Evolutionary conservation across 2,329 filamentous ascomycete species (phyloP).

Genomic region (Ophiostoma himal-ulmi): DNA sequence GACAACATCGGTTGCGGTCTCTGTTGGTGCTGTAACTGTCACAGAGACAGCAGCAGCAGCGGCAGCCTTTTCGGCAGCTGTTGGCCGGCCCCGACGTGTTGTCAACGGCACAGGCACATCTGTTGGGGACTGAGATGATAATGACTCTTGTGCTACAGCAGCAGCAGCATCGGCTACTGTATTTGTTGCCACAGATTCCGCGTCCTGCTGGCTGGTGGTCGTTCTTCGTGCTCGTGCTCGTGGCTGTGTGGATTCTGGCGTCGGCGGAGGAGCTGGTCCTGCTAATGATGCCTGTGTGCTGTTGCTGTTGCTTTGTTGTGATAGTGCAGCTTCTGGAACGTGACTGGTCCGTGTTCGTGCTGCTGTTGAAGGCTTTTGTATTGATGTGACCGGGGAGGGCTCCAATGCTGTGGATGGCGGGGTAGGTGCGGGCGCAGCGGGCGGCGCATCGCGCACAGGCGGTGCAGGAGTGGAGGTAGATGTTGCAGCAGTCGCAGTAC

Average conservation of each 20-base stretch:
- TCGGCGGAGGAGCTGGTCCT: slow-evolving; percentile 13
- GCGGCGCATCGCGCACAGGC: neutral
- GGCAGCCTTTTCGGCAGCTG: slow-evolving; percentile 6
- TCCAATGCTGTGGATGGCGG: slow-evolving; percentile 9
- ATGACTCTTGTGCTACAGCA: neutral
- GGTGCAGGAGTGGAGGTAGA: neutral
- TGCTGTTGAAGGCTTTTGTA: neutral
- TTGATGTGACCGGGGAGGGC: neutral
- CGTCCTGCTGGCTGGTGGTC: neutral
- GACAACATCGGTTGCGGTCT: neutral
- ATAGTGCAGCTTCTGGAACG: neutral
- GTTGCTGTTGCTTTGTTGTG: slow-evolving; percentile 9
- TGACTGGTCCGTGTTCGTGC: slow-evolving; percentile 14
- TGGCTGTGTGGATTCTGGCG: slow-evolving; percentile 1
- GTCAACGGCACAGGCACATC: neutral
- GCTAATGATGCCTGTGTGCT: neutral
- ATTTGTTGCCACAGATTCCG: neutral
- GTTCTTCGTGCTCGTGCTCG: slow-evolving; percentile 3
- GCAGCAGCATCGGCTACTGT: neutral
- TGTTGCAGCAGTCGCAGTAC: neutral
- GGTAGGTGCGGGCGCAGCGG: neutral
- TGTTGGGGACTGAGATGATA: neutral
- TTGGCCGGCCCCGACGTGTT: slow-evolving; percentile 13
- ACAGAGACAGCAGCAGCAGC: neutral
- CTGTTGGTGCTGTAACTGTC: neutral